Percentiles rank a stretch among this genome's conserved stretches.
Conservation (phyloP, 1,284 basidiomycete species). For the Puccinia novopanici region DNA sequence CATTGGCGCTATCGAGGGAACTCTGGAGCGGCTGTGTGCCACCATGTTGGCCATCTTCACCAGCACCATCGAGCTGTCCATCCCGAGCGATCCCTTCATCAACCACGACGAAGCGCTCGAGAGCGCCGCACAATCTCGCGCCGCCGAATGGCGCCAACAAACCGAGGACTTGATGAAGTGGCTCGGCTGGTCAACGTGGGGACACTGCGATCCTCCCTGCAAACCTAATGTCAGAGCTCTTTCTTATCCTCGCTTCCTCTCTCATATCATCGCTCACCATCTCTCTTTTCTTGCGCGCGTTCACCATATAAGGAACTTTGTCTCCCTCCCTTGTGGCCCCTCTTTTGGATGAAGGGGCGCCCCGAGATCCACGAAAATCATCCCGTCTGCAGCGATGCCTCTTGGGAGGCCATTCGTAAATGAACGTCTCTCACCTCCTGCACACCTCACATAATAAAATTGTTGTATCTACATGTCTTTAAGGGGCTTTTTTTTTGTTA, state of each 20-base stretch:
- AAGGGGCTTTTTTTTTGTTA: too few species aligned
- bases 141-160: constrained; percentile 6
- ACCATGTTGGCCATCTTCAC: background rate
- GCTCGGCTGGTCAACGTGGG: constrained; percentile 30
- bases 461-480: too few species aligned
- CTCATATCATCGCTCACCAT: too few species aligned
- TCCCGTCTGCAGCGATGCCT: background rate
- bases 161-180: constrained; percentile 1
- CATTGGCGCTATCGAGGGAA: constrained; percentile 24
- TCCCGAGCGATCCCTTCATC: background rate
- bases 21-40: background rate
- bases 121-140: background rate
- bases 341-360: background rate
- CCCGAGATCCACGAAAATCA: background rate
- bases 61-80: background rate
- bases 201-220: constrained; percentile 19
- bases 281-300: background rate
- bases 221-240: background rate
- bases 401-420: background rate
- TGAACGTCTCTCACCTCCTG: too few species aligned
- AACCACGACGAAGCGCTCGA: background rate
- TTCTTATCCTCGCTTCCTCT: too few species aligned
- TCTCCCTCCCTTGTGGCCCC: background rate
- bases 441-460: too few species aligned
- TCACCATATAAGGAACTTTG: background rate